Percentiles rank a stretch among this genome's conserved stretches.
Conservation (phyloP, 495 filamentous ascomycete genomes). For the Rusavskia elegans region DNA sequence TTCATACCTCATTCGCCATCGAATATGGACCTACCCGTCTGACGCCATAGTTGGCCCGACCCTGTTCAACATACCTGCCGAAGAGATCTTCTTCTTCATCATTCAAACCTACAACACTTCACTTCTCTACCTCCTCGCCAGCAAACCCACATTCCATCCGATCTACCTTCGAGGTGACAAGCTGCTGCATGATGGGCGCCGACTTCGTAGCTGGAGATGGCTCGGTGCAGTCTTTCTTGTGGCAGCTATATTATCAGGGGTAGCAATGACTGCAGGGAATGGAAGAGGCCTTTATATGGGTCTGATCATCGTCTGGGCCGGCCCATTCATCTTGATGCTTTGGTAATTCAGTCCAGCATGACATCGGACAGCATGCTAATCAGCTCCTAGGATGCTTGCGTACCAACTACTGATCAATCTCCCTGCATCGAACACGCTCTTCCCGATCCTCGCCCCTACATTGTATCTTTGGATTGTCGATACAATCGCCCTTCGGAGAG, state of each 20-base stretch:
- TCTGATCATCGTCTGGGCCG: conserved; percentile 50
- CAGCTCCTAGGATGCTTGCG: conserved; percentile 25
- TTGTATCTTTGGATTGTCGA: conserved; percentile 54
- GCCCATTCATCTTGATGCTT: conserved; percentile 41
- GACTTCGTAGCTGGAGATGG: conserved; percentile 9
- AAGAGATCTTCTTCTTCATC: conserved; percentile 63
- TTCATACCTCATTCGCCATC: conserved; percentile 44
- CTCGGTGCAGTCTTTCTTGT: conserved; percentile 27
- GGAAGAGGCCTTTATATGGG: conserved; percentile 43
- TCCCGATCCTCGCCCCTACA: conserved; percentile 44
- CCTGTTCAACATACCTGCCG: conserved; percentile 41
- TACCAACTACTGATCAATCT: conserved; percentile 42
- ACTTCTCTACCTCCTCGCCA: conserved; percentile 45
- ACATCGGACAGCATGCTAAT: neutral
- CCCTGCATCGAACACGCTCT: conserved; percentile 30
- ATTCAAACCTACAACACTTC: conserved; percentile 58
- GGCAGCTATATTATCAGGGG: conserved; percentile 20
- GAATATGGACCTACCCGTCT: conserved; percentile 53
- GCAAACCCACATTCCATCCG: conserved; percentile 42
- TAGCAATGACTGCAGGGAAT: conserved; percentile 21
- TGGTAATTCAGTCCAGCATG: conserved; percentile 25
- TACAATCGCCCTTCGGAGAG: conserved; percentile 39
- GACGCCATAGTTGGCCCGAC: conserved; percentile 39
- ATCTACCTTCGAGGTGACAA: conserved; percentile 27
- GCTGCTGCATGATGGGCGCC: conserved; percentile 8